phyloP scores from a whole-genome alignment of 1,139 yeast species.

The Ashbya aceris region DNA sequence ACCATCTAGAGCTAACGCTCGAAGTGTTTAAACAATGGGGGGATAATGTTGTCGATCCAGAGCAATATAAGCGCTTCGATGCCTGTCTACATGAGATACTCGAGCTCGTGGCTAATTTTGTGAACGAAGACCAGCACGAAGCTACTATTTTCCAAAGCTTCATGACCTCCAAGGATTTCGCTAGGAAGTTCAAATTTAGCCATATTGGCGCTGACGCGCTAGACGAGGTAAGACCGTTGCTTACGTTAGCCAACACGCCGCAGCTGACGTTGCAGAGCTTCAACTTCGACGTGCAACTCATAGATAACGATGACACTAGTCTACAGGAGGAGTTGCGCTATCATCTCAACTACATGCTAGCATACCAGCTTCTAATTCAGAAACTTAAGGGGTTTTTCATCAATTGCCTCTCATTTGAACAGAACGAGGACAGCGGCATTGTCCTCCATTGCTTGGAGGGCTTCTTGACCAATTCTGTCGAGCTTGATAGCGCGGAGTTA shows the following conservation, averaged over 20 bases:
- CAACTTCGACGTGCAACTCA: slow-evolving; percentile 5
- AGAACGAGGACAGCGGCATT: not conserved
- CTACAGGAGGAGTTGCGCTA: slow-evolving; percentile 2
- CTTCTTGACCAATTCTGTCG: slow-evolving; percentile 9
- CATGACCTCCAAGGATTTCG: not conserved
- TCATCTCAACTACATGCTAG: slow-evolving; percentile 4
- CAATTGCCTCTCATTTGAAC: slow-evolving; percentile 2
- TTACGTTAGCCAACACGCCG: slow-evolving; percentile 3
- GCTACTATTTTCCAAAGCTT: not conserved
- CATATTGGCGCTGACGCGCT: not conserved
- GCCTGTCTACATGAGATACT: slow-evolving; percentile 1
- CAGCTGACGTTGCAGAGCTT: slow-evolving; percentile 5
- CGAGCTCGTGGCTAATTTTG: not conserved
- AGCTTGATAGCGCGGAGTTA: slow-evolving; percentile 9
- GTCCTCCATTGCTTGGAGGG: slow-evolving; percentile 10
- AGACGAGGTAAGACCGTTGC: slow-evolving; percentile 3
- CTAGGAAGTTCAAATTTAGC: slow-evolving; percentile 1
- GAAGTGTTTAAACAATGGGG: slow-evolving; percentile 4
- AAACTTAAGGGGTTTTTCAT: slow-evolving; percentile 4
- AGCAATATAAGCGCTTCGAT: not conserved
- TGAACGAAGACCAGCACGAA: not conserved
- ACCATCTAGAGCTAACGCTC: slow-evolving; percentile 1
- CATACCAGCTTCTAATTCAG: slow-evolving; percentile 4
- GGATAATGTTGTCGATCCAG: not conserved
- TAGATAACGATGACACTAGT: not conserved